phyloP scores from a whole-genome alignment of 768 basidiomycete species.

The Gloeopeniophorella convolvens region DNA sequence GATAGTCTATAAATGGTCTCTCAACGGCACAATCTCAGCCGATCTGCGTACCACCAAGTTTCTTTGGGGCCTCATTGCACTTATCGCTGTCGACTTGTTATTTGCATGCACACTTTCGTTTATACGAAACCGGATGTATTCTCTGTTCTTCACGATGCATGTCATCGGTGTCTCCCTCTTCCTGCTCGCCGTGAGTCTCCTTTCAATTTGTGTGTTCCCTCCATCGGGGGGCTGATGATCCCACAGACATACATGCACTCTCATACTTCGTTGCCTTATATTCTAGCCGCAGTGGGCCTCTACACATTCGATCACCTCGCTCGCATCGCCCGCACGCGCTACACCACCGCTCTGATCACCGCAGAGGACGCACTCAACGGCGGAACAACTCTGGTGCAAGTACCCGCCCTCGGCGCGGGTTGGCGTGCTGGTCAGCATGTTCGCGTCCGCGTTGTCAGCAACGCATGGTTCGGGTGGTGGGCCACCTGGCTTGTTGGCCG shows the following conservation, averaged over 20 bases:
- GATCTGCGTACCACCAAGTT: background rate
- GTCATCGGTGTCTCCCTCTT: slow-evolving; percentile 36
- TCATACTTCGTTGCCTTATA: slow-evolving; percentile 35
- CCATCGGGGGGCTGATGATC: background rate
- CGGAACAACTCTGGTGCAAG: slow-evolving; percentile 39
- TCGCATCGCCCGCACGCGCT: slow-evolving; percentile 42
- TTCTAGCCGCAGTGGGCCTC: slow-evolving; percentile 32
- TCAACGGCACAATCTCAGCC: background rate
- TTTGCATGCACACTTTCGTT: slow-evolving; percentile 35
- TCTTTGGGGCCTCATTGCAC: slow-evolving; percentile 30
- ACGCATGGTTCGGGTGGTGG: slow-evolving; percentile 34
- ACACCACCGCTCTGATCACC: slow-evolving; percentile 37
- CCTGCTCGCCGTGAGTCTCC: slow-evolving; percentile 27
- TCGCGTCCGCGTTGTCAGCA: slow-evolving; percentile 40
- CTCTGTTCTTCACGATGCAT: slow-evolving; percentile 39
- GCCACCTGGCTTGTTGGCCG: slow-evolving; percentile 11
- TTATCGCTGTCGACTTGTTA: slow-evolving; percentile 32
- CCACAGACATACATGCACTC: slow-evolving; percentile 21
- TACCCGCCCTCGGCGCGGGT: slow-evolving; percentile 40
- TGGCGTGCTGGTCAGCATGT: slow-evolving; percentile 61
- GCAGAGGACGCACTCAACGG: slow-evolving; percentile 36
- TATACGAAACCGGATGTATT: slow-evolving; percentile 38
- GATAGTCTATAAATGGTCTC: slow-evolving; percentile 9
- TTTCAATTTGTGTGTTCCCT: background rate
- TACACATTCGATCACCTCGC: slow-evolving; percentile 41